A percentile compares a stretch with the other conserved stretches of the same genome.
These are phyloP conservation scores for Vitis cinerea DNA, from an alignment of 164 flowering plant species.

Conservation along the genomic window DNA sequence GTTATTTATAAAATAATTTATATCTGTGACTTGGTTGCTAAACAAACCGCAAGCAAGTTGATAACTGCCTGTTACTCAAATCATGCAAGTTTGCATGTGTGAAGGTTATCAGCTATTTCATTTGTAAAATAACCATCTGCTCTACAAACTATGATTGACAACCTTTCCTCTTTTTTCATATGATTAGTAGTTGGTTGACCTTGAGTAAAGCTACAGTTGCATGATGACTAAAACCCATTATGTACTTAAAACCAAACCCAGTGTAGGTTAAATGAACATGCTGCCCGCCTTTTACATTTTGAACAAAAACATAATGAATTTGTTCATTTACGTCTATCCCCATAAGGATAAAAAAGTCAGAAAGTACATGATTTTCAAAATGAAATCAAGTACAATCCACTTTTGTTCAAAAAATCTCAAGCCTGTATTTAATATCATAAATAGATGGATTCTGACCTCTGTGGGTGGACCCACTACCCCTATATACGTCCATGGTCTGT, in stretches of 20 bases:
- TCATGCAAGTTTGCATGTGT: background rate
- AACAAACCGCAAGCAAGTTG: background rate
- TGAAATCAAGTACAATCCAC: background rate
- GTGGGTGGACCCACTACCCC: constrained; percentile 46
- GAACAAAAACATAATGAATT: too few species aligned
- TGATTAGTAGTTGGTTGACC: background rate
- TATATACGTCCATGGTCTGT: constrained; percentile 52
- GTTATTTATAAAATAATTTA: too few species aligned
- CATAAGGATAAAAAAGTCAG: too few species aligned
- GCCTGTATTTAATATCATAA: background rate
- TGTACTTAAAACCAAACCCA: too few species aligned
- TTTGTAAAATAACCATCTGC: background rate
- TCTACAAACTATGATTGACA: background rate
- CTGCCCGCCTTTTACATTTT: too few species aligned
- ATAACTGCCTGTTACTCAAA: background rate
- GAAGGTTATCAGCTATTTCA: background rate
- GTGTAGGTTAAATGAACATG: background rate
- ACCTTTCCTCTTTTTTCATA: background rate
- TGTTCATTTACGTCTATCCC: too few species aligned
- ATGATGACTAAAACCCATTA: too few species aligned
- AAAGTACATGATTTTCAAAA: background rate
- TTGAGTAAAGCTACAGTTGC: background rate
- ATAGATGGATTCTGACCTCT: constrained; percentile 45
- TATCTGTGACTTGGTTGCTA: background rate
- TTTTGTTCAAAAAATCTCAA: background rate